These are phyloP conservation scores for Flaveria sonorensis DNA, from an alignment of 129 eudicot species.

Conservation along the genomic window DNA sequence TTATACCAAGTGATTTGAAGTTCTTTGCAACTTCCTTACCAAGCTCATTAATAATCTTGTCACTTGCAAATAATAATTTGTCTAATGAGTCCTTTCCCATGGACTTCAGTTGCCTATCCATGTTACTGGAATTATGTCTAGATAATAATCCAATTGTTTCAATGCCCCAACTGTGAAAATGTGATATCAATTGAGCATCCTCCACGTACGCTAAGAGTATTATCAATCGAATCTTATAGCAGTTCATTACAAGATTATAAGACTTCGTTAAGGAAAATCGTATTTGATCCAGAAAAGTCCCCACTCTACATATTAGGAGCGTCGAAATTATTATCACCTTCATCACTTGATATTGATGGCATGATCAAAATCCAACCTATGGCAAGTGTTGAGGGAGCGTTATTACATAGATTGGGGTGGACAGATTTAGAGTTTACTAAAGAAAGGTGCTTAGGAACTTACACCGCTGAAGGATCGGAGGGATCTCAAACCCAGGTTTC, in stretches of 20 bases:
- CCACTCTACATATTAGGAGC: neutral
- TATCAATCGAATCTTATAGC: neutral
- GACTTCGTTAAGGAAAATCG: neutral
- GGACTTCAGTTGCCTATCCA: constrained; percentile 9
- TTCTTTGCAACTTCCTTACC: neutral
- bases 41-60: constrained; percentile 15
- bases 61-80: constrained; percentile 14
- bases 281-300: constrained; percentile 30
- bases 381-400: neutral
- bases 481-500: constrained; percentile 6
- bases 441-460: neutral
- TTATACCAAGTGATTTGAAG: neutral
- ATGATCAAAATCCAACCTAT: constrained; percentile 4
- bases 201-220: constrained; percentile 1
- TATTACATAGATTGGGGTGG: constrained; percentile 24
- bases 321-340: neutral
- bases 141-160: constrained; percentile 13
- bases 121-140: constrained; percentile 3
- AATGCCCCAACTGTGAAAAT: neutral
- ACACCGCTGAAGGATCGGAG: neutral
- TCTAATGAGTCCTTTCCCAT: constrained; percentile 9
- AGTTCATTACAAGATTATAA: neutral
- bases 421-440: neutral
- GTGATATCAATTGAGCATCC: constrained; percentile 7
- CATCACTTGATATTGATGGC: constrained; percentile 3